phyloP scores from a whole-genome alignment of 2,329 filamentous ascomycete genomes.

The Eurotiales sp. region DNA sequence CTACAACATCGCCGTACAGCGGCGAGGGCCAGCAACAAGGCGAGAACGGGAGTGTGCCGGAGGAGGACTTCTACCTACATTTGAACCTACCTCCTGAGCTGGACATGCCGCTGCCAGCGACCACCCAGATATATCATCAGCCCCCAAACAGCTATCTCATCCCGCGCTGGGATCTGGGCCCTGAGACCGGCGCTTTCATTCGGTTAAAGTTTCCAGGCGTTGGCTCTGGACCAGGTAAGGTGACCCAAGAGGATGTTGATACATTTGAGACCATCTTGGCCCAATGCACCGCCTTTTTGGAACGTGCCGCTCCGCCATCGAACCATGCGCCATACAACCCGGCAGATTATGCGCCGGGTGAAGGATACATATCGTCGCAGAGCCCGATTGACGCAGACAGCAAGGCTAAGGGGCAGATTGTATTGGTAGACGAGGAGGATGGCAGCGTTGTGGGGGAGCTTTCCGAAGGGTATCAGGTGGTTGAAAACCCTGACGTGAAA shows the following conservation, averaged over 20 bases:
- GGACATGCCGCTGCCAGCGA: conserved; percentile 87
- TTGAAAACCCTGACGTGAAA: conserved; percentile 71
- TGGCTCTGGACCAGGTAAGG: conserved; percentile 60
- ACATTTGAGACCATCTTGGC: conserved; percentile 97
- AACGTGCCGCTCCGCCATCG: conserved; percentile 66
- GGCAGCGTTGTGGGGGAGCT: conserved; percentile 93
- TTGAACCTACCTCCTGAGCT: conserved; percentile 92
- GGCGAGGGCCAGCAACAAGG: conserved; percentile 48
- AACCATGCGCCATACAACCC: conserved; percentile 66
- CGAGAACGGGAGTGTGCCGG: conserved; percentile 54
- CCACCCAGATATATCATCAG: conserved; percentile 96
- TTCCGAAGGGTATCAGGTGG: conserved; percentile 72
- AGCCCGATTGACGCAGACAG: not conserved
- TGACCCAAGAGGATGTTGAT: conserved; percentile 85
- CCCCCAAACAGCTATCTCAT: conserved; percentile 90
- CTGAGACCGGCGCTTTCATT: conserved; percentile 84
- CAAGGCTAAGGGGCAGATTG: conserved; percentile 59
- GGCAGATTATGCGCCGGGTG: conserved; percentile 70
- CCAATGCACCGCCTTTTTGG: conserved; percentile 95
- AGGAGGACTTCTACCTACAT: conserved; percentile 96
- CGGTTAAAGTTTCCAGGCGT: conserved; percentile 81
- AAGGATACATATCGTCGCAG: conserved; percentile 61
- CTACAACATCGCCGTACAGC: conserved; percentile 70
- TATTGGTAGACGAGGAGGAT: conserved; percentile 92
- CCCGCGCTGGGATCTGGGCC: conserved; percentile 88